A percentile compares a stretch with the other conserved stretches of the same genome.
Conservation (phyloP, 108 stramenopile genomes). For the Conticribra guillardii region DNA sequence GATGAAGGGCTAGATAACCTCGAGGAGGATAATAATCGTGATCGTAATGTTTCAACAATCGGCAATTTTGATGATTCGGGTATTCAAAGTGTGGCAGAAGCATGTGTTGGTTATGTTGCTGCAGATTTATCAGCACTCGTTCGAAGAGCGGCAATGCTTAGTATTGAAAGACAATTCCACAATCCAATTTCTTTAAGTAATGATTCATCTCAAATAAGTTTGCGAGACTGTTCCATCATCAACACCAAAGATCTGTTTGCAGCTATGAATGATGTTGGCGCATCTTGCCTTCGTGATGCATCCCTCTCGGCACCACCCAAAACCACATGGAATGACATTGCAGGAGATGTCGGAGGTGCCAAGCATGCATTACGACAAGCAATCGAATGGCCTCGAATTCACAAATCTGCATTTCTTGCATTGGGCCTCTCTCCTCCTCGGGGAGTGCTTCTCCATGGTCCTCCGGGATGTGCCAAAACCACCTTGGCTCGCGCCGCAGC, state of each 20-base stretch:
- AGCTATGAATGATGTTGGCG: conserved; percentile 52
- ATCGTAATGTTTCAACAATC: background rate
- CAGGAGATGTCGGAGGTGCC: conserved; percentile 84
- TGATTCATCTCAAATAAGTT: background rate
- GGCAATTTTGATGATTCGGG: conserved; percentile 22
- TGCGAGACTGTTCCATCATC: background rate
- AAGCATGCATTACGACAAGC: conserved; percentile 79
- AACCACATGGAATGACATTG: conserved; percentile 83
- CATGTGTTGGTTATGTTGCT: conserved; percentile 84
- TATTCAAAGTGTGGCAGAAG: conserved; percentile 62
- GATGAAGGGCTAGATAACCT: background rate
- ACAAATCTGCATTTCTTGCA: conserved; percentile 48
- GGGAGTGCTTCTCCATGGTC: conserved; percentile 94
- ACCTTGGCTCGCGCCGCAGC: conserved; percentile 96
- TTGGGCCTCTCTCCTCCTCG: conserved; percentile 72
- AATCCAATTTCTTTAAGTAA: background rate
- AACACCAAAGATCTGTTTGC: conserved; percentile 19
- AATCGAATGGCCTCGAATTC: conserved; percentile 84
- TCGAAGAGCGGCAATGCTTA: conserved; percentile 51
- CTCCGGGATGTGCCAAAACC: conserved; percentile 98
- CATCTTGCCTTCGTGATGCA: conserved; percentile 78
- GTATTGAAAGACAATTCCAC: conserved; percentile 27
- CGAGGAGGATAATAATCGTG: background rate
- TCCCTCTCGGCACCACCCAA: conserved; percentile 66
- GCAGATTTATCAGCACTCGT: conserved; percentile 81